These are phyloP conservation scores for Tagetes patula DNA, from an alignment of 129 eudicot species.

Conservation along the genomic window DNA sequence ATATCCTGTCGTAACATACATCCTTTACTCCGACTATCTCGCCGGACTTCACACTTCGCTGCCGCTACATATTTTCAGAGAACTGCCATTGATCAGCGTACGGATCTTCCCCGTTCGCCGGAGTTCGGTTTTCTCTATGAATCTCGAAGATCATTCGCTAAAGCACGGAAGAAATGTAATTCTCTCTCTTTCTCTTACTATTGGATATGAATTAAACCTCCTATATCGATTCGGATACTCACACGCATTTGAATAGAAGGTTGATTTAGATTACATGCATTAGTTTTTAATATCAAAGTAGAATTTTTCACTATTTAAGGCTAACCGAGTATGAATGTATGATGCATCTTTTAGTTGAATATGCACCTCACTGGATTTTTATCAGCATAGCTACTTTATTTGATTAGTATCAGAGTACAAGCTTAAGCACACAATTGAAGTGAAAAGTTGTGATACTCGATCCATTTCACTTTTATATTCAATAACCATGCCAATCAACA, in stretches of 20 bases:
- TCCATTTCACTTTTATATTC: neutral
- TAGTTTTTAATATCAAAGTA: neutral
- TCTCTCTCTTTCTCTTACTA: conserved; percentile 11
- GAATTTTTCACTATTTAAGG: neutral
- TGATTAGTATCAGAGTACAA: neutral
- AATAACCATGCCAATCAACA: neutral
- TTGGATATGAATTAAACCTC: neutral
- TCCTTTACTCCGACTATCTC: conserved; percentile 30
- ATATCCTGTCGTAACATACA: conserved; percentile 37
- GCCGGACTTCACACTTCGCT: conserved; percentile 31
- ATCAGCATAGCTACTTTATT: neutral
- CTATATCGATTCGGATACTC: neutral
- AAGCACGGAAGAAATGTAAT: conserved; percentile 59
- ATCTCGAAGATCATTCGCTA: conserved; percentile 65
- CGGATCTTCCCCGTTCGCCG: conserved; percentile 24
- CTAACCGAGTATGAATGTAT: too few relatives aligned
- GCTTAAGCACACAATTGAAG: neutral
- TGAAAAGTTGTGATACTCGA: neutral
- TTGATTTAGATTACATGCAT: neutral
- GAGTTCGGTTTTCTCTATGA: conserved; percentile 36
- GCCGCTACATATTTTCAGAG: conserved; percentile 28
- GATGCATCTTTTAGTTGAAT: neutral
- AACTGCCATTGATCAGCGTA: conserved; percentile 23
- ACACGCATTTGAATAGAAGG: neutral
- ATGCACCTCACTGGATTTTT: neutral